Percentiles rank a stretch among this genome's conserved stretches.
Evolutionary conservation across 352 stramenopile genomes (phyloP).

Genomic region (Peronospora belbahrii): DNA sequence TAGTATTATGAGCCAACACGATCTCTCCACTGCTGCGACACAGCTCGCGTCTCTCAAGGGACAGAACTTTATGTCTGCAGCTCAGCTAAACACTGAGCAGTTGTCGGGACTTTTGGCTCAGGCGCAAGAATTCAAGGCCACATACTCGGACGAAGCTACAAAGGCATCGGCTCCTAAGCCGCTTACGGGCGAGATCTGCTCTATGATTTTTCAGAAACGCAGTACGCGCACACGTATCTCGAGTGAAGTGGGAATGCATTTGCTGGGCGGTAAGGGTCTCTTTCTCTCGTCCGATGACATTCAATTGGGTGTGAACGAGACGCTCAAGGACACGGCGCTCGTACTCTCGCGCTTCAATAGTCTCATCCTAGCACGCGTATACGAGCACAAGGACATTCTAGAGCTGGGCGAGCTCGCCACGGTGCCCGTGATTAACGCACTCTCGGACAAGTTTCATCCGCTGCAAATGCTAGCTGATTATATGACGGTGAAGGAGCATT

Average conservation of each 20-base stretch:
- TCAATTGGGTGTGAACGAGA: conserved; percentile 97
- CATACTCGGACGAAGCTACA: conserved; percentile 48
- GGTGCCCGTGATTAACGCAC: conserved; percentile 97
- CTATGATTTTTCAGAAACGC: conserved; percentile 93
- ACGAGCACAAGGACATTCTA: conserved; percentile 82
- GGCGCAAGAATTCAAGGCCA: conserved; percentile 59
- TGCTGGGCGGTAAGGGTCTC: conserved; percentile 93
- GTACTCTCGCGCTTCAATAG: conserved; percentile 93
- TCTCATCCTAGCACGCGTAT: conserved; percentile 95
- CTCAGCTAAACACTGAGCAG: conserved; percentile 41
- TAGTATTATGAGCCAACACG: conserved; percentile 5
- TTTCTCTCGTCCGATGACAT: conserved; percentile 97
- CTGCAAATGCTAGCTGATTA: conserved; percentile 97
- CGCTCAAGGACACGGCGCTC: conserved; percentile 85
- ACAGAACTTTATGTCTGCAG: conserved; percentile 67
- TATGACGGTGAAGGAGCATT: conserved; percentile 91
- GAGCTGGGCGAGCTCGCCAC: conserved; percentile 87
- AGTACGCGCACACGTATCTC: conserved; percentile 89
- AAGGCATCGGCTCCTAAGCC: conserved; percentile 56
- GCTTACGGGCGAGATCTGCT: conserved; percentile 71
- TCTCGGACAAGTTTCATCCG: conserved; percentile 97
- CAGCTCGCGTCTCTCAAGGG: conserved; percentile 47
- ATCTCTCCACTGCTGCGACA: conserved; percentile 13
- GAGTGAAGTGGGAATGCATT: conserved; percentile 93
- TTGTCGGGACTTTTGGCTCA: conserved; percentile 56